These are phyloP conservation scores for Penicillium samsonianum DNA, from an alignment of 495 filamentous ascomycete species.

Conservation along the genomic window DNA sequence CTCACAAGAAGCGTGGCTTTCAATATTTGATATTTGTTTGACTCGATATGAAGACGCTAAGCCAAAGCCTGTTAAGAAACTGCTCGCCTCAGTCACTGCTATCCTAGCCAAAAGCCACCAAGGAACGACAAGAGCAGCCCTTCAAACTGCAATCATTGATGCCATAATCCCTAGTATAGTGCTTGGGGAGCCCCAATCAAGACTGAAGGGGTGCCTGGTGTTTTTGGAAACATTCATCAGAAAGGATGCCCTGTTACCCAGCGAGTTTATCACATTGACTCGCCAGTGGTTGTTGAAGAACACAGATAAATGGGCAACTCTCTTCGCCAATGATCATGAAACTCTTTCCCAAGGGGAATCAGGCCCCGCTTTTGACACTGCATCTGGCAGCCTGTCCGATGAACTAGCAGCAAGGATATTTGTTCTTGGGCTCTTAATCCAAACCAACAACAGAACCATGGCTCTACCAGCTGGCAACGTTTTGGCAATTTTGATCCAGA, in stretches of 20 bases:
- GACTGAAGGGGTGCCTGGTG: slow-evolving; percentile 44
- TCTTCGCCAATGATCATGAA: slow-evolving; percentile 36
- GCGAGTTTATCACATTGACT: slow-evolving; percentile 35
- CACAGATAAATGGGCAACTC: slow-evolving; percentile 30
- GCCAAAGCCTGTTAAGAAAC: slow-evolving; percentile 72
- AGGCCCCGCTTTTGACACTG: slow-evolving; percentile 16
- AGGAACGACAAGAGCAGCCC: slow-evolving; percentile 24
- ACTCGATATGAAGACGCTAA: slow-evolving; percentile 72
- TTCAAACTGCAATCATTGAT: slow-evolving; percentile 27
- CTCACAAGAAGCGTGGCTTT: slow-evolving; percentile 53
- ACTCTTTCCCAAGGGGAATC: slow-evolving; percentile 27
- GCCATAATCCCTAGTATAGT: slow-evolving; percentile 40
- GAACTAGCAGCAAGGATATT: slow-evolving; percentile 35
- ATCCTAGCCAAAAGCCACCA: slow-evolving; percentile 53
- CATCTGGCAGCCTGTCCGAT: slow-evolving; percentile 9
- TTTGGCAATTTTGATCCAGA: slow-evolving; percentile 58
- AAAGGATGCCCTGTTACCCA: slow-evolving; percentile 34
- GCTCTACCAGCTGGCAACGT: slow-evolving; percentile 65
- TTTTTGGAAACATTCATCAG: slow-evolving; percentile 46
- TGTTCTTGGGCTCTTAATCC: slow-evolving; percentile 39
- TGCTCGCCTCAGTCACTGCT: slow-evolving; percentile 60
- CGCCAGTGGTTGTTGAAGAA: slow-evolving; percentile 38
- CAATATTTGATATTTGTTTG: slow-evolving; percentile 69
- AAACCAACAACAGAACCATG: slow-evolving; percentile 53
- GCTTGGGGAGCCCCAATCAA: slow-evolving; percentile 42